Evolutionary conservation across 208 protist genomes (phyloP), one percentile per base, ranked within the genome.

Genomic region (Trypanosoma lewisi): DNA sequence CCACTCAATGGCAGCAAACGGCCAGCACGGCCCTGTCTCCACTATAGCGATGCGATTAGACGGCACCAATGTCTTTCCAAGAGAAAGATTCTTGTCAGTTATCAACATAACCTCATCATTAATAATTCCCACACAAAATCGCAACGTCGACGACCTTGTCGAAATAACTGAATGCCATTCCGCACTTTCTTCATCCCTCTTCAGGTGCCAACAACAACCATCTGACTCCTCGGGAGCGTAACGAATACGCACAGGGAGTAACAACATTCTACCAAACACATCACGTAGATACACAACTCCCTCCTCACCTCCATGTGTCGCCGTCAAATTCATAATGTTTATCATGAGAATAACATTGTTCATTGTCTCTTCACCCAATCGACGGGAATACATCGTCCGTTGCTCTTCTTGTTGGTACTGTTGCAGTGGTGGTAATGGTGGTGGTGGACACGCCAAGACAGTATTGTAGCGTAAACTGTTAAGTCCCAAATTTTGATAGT

Each of bases 201-300:
- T 66, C 30, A 66, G 6, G n/a, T n/a, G n/a, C n/a, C n/a, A n/a
- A 17, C 7, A 39, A 47, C 60, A 66, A 33, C 9, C 12, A 39
- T 56, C 49, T 25, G 21, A 30, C 5, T 9, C 28, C 23, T 50
- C 25, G n/a, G 31, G 17, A 42, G 41, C 12, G 21, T 66, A 48
- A n/a, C 60, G 11, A 36, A 66, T 25, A 37, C 23, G 30, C 30
- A 66, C 6, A 1, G 60, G 36, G 34, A 48, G 14, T 16, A 66
- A 17, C 6, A 55, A 0, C 27, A n/a, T n/a, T n/a, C 60, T 14
- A 25, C 60, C 60, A 57, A 54, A 47, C 11, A 66, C 27, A 34
- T 66, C 60, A 36, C 47, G 49, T 37, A 66, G 36, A 66, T 42
- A 56, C n/a, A 66, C 2, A 54, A 34, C n/a, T 2, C 60, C 60